Evolutionary conservation across 2,329 filamentous ascomycete genomes (phyloP).

Genomic region (Verticillium nubilum): DNA sequence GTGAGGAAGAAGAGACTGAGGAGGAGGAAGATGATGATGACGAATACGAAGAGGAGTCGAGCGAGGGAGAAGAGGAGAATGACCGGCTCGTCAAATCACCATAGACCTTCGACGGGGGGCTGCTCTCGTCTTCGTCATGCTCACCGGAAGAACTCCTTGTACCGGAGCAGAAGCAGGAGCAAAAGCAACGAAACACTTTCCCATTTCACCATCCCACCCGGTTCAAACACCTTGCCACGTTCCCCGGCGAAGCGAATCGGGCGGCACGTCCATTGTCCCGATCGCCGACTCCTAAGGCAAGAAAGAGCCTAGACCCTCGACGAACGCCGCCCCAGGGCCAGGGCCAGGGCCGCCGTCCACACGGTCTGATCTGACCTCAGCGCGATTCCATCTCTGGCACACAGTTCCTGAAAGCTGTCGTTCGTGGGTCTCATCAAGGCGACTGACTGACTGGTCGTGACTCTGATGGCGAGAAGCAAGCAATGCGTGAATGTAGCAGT

Average conservation of each 20-base stretch:
- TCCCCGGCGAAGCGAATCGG: not conserved
- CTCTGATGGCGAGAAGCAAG: too few species aligned
- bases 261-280: not conserved
- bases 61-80: constrained; percentile 33
- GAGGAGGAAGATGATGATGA: constrained; percentile 42
- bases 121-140: not conserved
- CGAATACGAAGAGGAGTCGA: constrained; percentile 39
- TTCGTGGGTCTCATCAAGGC: too few species aligned
- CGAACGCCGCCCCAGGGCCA: not conserved
- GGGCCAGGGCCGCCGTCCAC: too few species aligned
- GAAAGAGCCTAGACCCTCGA: not conserved
- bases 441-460: too few species aligned
- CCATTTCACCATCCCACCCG: not conserved
- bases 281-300: not conserved
- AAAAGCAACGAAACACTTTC: not conserved
- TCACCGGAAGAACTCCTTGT: too few species aligned
- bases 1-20: constrained; percentile 36
- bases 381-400: not conserved
- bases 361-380: not conserved
- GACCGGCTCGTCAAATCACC: constrained; percentile 36
- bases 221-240: not conserved
- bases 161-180: too few species aligned
- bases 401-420: not conserved
- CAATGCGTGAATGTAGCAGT: too few species aligned
- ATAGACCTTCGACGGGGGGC: not conserved